Conservation (phyloP, 345 rosid genomes). For the Turritis glabra region DNA sequence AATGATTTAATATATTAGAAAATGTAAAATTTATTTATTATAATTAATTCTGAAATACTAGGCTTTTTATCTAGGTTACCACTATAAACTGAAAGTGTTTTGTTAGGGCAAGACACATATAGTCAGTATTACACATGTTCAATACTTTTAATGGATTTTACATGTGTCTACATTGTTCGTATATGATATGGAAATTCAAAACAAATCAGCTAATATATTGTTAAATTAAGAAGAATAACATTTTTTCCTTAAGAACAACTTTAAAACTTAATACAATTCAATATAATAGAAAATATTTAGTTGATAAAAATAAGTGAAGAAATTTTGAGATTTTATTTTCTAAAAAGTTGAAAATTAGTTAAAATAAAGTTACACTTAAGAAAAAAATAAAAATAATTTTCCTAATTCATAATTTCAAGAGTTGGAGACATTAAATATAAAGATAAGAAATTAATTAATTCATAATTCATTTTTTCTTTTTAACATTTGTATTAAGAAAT, state of each 20-base stretch:
- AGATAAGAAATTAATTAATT: neutral
- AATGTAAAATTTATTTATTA: neutral
- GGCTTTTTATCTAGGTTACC: neutral
- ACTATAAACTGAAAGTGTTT: neutral
- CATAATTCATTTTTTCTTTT: neutral
- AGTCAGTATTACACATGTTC: neutral
- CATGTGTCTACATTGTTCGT: neutral
- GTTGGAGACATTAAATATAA: neutral
- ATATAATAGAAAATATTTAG: neutral
- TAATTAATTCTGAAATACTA: neutral
- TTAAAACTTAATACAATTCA: neutral
- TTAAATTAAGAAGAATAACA: neutral
- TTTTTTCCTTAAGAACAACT: neutral
- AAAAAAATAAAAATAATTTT: neutral
- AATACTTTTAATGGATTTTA: neutral
- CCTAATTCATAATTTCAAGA: neutral
- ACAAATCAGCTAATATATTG: neutral
- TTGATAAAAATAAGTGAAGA: neutral
- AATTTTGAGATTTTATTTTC: neutral
- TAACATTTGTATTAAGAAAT: neutral
- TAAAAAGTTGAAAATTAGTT: neutral
- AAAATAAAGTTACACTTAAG: neutral
- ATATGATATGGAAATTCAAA: neutral
- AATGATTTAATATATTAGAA: neutral
- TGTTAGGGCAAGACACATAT: neutral